phyloP scores from a whole-genome alignment of 2,329 filamentous ascomycete species.

The Phialophora macrospora region DNA sequence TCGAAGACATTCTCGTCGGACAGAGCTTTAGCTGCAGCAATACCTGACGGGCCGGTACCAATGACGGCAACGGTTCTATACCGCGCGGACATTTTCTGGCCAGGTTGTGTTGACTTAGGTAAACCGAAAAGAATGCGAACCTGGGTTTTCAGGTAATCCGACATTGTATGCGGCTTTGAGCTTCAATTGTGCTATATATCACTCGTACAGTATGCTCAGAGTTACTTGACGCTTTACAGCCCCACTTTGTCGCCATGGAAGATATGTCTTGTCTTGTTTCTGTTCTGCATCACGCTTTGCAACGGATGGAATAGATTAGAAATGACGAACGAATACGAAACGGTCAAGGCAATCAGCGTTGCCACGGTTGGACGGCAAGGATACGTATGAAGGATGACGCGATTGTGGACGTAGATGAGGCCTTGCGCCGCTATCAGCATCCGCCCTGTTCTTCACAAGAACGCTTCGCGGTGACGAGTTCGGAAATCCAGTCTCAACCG shows the following conservation, averaged over 20 bases:
- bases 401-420: constrained; percentile 8
- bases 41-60: constrained; percentile 43
- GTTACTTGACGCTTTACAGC: background rate
- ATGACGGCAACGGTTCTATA: constrained; percentile 37
- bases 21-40: constrained; percentile 42
- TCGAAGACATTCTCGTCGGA: constrained; percentile 43
- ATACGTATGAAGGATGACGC: background rate
- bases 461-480: background rate
- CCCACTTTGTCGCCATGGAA: constrained; percentile 3
- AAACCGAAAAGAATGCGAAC: background rate
- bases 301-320: background rate
- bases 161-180: background rate
- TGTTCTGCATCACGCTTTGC: background rate
- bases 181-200: background rate
- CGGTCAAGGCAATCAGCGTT: no score
- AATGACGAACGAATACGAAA: background rate
- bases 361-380: no score
- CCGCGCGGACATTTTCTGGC: background rate
- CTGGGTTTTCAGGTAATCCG: background rate
- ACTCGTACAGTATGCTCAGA: background rate
- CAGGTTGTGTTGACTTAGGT: background rate
- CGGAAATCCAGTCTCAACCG: background rate
- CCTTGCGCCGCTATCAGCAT: background rate
- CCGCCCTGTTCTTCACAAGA: background rate
- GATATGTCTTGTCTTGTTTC: background rate